Evolutionary conservation across 495 filamentous ascomycete species (phyloP), one percentile per base, ranked within the genome.

Genomic region (Penicillium bovifimosum): DNA sequence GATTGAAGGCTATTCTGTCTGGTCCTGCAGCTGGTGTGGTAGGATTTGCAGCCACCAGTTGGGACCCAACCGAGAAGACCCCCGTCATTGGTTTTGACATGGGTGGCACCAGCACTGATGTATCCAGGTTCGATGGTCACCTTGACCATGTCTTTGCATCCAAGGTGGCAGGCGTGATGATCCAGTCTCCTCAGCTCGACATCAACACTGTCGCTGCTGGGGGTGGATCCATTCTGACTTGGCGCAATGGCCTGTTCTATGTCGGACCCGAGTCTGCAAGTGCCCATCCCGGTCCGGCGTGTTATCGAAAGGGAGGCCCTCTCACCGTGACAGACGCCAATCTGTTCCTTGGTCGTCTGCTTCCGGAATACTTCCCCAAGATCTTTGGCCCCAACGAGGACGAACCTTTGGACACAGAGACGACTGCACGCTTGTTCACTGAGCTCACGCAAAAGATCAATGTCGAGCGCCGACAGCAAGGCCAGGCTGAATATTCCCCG

Each of bases 61-160:
- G 91, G 69, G 93, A 96, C 63, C 77, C 87, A 2, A 76, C 86
- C 41, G 93, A 91, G 13, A 89, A 85, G 61, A 92, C 80, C 2
- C 92, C 92, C 0, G 87, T 97, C 9, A 96, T 97, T 62, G 93
- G 93, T 0, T 97, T 98, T 58, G 93, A 97, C 59, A 98, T 98
- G 93, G 84, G 85, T 31, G 93, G 93, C 26, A 98, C 93, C 6
- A 91, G 86, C 32, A 98, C 93, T 0, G 93, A 98, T 64, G 92
- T 96, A 6, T 95, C 90, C 18, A 75, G 93, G 24, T 97, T 93
- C 60, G 93, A 92, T 34, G 92, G 93, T 9, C 79, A 92, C 42
- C 90, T 96, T 63, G 93, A 97, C 51, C 93, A 98, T 66, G 93
- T 96, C 0, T 97, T 98, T 54, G 93, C 96, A 63, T 96, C 93